These are phyloP conservation scores for Kuraishia borneana DNA, from an alignment of 805 yeast genomes.

Conservation along the genomic window DNA sequence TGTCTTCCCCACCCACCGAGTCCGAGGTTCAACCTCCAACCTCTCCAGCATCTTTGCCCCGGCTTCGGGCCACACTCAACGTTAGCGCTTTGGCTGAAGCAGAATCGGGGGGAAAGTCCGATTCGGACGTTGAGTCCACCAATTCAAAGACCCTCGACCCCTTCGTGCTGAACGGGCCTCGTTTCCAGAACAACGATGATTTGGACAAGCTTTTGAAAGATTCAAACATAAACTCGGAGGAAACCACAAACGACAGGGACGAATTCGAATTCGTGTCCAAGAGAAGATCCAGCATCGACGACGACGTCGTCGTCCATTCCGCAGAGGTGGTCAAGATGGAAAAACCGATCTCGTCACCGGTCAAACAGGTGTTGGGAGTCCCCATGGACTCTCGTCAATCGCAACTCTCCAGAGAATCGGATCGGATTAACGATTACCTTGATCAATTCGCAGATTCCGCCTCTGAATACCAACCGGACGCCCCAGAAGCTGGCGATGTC, in stretches of 20 bases:
- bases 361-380: too few species aligned
- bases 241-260: neutral
- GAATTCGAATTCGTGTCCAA: neutral
- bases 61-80: constrained; percentile 16
- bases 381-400: neutral
- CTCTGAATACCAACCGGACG: too few species aligned
- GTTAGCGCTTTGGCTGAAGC: constrained; percentile 14
- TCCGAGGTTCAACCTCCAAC: neutral
- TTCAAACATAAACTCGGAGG: neutral
- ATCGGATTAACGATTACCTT: neutral
- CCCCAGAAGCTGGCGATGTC: too few species aligned
- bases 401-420: neutral
- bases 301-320: neutral
- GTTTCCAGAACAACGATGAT: too few species aligned
- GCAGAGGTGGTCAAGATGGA: neutral
- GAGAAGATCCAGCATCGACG: neutral
- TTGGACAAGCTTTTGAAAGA: neutral
- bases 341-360: neutral
- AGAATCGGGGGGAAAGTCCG: neutral
- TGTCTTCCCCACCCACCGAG: neutral
- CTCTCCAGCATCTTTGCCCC: constrained; percentile 8
- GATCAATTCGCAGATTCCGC: neutral
- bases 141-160: neutral
- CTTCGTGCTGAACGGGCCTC: neutral
- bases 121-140: neutral